These are phyloP conservation scores for Thelephora terrestris DNA, from an alignment of 1,284 basidiomycete genomes.

Conservation along the genomic window DNA sequence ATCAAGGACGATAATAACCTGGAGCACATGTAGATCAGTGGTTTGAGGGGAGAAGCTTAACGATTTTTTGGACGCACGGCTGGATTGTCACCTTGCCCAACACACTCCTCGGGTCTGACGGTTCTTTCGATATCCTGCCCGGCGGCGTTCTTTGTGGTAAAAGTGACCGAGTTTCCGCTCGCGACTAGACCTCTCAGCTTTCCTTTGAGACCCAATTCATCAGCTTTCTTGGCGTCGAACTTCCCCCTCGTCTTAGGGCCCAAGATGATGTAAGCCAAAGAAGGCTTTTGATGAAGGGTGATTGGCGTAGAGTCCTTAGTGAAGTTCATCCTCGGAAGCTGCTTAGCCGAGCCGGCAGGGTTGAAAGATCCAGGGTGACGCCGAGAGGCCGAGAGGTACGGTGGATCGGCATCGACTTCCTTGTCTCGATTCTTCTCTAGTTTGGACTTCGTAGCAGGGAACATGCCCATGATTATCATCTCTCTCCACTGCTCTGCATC, in stretches of 20 bases:
- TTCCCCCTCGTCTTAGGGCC: slow-evolving; percentile 80
- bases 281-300: slow-evolving; percentile 15
- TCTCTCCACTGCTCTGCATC: slow-evolving; percentile 43
- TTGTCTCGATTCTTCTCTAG: slow-evolving; percentile 1
- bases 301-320: background rate
- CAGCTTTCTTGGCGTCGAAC: slow-evolving; percentile 67
- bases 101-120: slow-evolving; percentile 48
- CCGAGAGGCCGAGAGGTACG: background rate
- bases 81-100: slow-evolving; percentile 41
- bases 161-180: slow-evolving; percentile 45
- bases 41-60: background rate
- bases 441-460: slow-evolving; percentile 29
- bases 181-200: slow-evolving; percentile 34
- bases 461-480: slow-evolving; percentile 44
- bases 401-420: slow-evolving; percentile 6
- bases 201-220: slow-evolving; percentile 58
- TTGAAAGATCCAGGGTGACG: background rate
- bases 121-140: slow-evolving; percentile 32
- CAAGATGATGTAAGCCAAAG: slow-evolving; percentile 63
- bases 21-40: background rate
- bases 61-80: slow-evolving; percentile 26
- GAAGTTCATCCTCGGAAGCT: slow-evolving; percentile 12
- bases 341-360: slow-evolving; percentile 15
- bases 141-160: slow-evolving; percentile 36
- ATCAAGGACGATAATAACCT: slow-evolving; percentile 55